Evolutionary conservation across 2,329 filamentous ascomycete species (phyloP).

Genomic region (Stagonosporopsis vannaccii): DNA sequence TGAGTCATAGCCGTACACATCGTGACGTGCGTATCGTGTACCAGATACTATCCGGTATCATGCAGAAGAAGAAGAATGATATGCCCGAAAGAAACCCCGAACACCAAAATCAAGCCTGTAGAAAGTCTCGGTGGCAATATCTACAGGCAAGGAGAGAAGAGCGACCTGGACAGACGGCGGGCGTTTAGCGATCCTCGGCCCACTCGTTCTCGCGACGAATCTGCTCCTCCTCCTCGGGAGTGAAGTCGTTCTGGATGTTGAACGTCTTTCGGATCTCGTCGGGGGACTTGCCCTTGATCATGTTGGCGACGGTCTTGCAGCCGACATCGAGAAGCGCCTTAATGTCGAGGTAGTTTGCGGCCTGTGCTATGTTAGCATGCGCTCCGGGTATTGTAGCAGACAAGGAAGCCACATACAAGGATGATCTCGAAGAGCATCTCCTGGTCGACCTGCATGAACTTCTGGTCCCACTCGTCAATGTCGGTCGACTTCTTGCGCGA

Average conservation of each 20-base stretch:
- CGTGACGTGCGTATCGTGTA: constrained; percentile 12
- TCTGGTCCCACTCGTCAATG: constrained; percentile 99
- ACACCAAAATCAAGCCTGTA: constrained; percentile 15
- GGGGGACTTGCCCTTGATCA: constrained; percentile 99
- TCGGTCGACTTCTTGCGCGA: constrained; percentile 98
- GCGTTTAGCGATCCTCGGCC: constrained; percentile 52
- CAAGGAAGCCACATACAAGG: constrained; percentile 65
- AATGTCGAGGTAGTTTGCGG: constrained; percentile 98
- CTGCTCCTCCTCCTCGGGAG: constrained; percentile 98
- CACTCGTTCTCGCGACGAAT: constrained; percentile 67
- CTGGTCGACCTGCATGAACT: constrained; percentile 99
- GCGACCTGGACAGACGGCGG: background rate
- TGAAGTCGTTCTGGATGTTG: constrained; percentile 99
- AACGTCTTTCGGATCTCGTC: constrained; percentile 99
- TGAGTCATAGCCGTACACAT: constrained; percentile 7
- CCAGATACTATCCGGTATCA: constrained; percentile 6
- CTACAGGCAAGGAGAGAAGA: constrained; percentile 2
- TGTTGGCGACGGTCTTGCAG: constrained; percentile 99
- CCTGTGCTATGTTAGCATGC: constrained; percentile 59
- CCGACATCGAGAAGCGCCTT: constrained; percentile 97
- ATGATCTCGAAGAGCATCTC: constrained; percentile 99
- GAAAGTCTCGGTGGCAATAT: background rate
- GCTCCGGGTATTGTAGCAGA: background rate
- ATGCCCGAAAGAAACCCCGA: constrained; percentile 18
- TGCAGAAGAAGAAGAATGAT: constrained; percentile 13